Percentiles rank a stretch among this genome's conserved stretches.
phyloP scores from a whole-genome alignment of 306 rosid species.

The Carpinus fangiana region DNA sequence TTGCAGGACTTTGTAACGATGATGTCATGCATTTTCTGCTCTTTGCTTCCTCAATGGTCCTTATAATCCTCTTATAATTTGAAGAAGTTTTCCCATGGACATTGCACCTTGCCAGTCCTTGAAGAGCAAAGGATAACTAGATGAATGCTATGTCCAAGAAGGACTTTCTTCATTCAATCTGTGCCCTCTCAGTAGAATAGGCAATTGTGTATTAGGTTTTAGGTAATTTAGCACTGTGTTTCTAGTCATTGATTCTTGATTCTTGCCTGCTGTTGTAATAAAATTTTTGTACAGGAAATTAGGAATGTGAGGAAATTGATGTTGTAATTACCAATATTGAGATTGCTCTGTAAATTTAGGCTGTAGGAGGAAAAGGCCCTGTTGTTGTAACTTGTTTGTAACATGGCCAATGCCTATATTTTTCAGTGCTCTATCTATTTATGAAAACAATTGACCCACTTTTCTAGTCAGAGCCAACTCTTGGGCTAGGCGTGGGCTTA shows the following conservation, averaged over 20 bases:
- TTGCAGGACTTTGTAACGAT: slow-evolving; percentile 55
- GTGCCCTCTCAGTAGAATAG: slow-evolving; percentile 29
- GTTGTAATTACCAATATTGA: slow-evolving; percentile 29
- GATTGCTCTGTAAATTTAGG: slow-evolving; percentile 46
- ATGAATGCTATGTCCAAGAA: slow-evolving; percentile 18
- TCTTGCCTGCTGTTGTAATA: slow-evolving; percentile 68
- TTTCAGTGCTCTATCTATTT: not conserved
- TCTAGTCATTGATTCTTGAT: slow-evolving; percentile 50
- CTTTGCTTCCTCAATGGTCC: slow-evolving; percentile 46
- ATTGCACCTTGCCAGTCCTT: slow-evolving; percentile 29
- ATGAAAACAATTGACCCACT: not conserved
- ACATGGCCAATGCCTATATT: not conserved
- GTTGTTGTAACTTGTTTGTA: not conserved
- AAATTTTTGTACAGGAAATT: slow-evolving; percentile 57
- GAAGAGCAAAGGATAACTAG: slow-evolving; percentile 18
- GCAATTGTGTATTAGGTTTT: slow-evolving; percentile 16
- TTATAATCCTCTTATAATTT: slow-evolving; percentile 39
- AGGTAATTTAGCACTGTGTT: slow-evolving; percentile 36
- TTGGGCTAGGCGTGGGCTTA: too few relatives aligned
- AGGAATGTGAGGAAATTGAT: slow-evolving; percentile 46
- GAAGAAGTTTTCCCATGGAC: slow-evolving; percentile 23
- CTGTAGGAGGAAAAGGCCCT: not conserved
- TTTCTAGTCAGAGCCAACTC: too few relatives aligned
- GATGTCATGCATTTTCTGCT: slow-evolving; percentile 35
- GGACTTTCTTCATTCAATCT: slow-evolving; percentile 29